These are phyloP conservation scores for Vitis hybrid DNA, from an alignment of 177 flowering plant species.

Conservation along the genomic window DNA sequence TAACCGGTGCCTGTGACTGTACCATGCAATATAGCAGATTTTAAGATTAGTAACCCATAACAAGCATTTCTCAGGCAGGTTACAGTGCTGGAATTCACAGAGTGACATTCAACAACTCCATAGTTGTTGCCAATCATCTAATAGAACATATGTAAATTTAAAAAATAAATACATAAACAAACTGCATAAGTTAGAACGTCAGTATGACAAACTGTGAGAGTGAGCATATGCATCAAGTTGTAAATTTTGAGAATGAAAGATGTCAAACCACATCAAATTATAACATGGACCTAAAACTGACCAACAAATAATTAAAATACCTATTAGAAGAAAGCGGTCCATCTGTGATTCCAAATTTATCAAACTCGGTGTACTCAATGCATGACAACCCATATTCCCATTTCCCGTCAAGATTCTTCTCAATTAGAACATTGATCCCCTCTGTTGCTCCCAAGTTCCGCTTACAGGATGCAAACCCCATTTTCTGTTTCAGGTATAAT, in stretches of 20 bases:
- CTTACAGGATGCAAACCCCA: slow-evolving; percentile 94
- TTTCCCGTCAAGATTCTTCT: slow-evolving; percentile 68
- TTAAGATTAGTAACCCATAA: too few relatives aligned
- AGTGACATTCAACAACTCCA: too few relatives aligned
- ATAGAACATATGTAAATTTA: neutral
- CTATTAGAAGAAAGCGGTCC: slow-evolving; percentile 41
- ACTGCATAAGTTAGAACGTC: neutral
- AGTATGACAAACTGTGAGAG: neutral
- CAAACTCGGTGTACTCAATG: slow-evolving; percentile 96
- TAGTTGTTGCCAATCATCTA: too few relatives aligned
- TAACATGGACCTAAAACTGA: neutral
- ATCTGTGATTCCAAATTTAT: slow-evolving; percentile 66
- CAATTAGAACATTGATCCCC: slow-evolving; percentile 92
- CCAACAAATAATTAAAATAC: slow-evolving; percentile 26
- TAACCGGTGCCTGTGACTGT: too few relatives aligned
- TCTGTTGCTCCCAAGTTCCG: slow-evolving; percentile 85
- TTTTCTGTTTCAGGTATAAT: slow-evolving; percentile 55
- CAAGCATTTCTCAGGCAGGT: too few relatives aligned
- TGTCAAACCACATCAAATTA: neutral
- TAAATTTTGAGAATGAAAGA: neutral
- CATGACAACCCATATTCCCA: slow-evolving; percentile 96
- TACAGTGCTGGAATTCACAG: too few relatives aligned
- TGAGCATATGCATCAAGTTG: neutral
- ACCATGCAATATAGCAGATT: too few relatives aligned
- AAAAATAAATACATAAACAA: neutral